A percentile compares a stretch with the other conserved stretches of the same genome.
These are phyloP conservation scores for Lupinus albus DNA, from an alignment of 306 rosid species.

Conservation along the genomic window DNA sequence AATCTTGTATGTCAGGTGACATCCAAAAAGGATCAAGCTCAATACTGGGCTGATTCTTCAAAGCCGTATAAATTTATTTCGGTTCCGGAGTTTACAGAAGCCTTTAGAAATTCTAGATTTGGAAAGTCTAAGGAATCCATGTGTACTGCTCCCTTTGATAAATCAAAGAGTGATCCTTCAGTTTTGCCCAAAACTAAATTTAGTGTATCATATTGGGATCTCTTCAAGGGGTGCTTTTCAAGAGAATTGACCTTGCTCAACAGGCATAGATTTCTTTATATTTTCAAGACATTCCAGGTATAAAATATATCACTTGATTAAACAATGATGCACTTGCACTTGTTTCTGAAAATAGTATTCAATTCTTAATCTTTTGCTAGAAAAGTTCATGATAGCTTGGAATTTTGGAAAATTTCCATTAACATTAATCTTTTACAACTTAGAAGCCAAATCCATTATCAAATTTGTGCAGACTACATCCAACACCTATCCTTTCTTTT, in stretches of 20 bases:
- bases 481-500: background rate
- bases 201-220: constrained; percentile 61
- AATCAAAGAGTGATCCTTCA: constrained; percentile 58
- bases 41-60: constrained; percentile 81
- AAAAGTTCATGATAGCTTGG: background rate
- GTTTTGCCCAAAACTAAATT: constrained; percentile 62
- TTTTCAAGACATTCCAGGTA: constrained; percentile 86
- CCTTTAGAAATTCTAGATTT: constrained; percentile 62
- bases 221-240: constrained; percentile 67
- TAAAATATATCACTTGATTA: constrained; percentile 4
- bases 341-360: background rate
- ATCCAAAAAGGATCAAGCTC: constrained; percentile 87
- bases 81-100: constrained; percentile 63
- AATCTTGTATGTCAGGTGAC: constrained; percentile 64
- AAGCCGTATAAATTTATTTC: constrained; percentile 66
- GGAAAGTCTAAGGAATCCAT: constrained; percentile 54
- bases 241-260: constrained; percentile 63
- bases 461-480: background rate
- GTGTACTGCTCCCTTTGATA: constrained; percentile 53
- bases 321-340: background rate
- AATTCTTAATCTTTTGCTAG: background rate
- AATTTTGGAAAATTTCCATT: background rate
- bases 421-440: constrained; percentile 11
- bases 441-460: background rate
- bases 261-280: constrained; percentile 70